A percentile compares a stretch with the other conserved stretches of the same genome.
Conservation (phyloP, 495 filamentous ascomycete species). For the Talaromyces nanjingensis region DNA sequence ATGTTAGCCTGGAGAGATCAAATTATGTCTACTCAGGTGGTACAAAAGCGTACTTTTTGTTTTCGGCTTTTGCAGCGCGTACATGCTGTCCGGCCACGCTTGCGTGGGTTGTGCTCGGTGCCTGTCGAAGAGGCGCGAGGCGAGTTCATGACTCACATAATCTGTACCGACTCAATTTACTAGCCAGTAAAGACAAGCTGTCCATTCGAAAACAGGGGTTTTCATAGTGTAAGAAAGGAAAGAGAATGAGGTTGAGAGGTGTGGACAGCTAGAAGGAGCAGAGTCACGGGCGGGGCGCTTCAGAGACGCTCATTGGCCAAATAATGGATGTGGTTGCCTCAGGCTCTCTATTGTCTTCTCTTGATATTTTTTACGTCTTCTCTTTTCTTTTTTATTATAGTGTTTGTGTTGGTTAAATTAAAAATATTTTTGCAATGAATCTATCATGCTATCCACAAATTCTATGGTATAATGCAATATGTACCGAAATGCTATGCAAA, state of each 20-base stretch:
- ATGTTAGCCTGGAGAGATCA: not conserved
- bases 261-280: not conserved
- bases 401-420: not conserved
- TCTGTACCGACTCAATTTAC: too few species aligned
- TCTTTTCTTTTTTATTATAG: not conserved
- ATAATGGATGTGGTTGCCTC: not conserved
- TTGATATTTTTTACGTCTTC: not conserved
- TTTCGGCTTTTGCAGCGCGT: constrained; percentile 46
- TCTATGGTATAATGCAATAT: constrained; percentile 5
- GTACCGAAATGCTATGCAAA: not conserved
- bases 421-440: not conserved
- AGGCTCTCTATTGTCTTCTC: not conserved
- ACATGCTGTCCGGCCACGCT: constrained; percentile 45
- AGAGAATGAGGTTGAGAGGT: not conserved
- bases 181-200: too few species aligned
- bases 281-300: not conserved
- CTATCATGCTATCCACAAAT: not conserved
- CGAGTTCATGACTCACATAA: constrained; percentile 1
- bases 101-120: constrained; percentile 36
- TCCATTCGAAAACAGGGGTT: too few species aligned
- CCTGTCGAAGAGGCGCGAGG: constrained; percentile 2
- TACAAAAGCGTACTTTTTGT: constrained; percentile 30
- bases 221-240: not conserved
- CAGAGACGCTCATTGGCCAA: not conserved
- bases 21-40: not conserved